Evolutionary conservation across 768 basidiomycete genomes (phyloP).

Genomic region (Mycena metata): DNA sequence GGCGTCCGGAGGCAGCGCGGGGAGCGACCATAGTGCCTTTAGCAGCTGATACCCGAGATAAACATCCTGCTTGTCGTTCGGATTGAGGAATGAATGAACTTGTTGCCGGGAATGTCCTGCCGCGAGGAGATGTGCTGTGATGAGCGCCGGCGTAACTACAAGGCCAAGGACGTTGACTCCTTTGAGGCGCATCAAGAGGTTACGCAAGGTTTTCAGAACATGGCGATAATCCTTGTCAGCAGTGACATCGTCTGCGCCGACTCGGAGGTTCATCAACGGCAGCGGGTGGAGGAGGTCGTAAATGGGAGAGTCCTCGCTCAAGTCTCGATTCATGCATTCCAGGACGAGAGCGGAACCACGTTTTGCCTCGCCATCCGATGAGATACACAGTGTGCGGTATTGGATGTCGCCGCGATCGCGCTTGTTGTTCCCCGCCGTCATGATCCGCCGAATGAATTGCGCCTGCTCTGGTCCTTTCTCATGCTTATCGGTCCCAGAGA

Average conservation of each 20-base stretch:
- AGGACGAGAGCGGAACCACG: background rate
- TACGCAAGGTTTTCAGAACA: background rate
- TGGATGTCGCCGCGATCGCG: background rate
- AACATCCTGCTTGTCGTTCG: slow-evolving; percentile 51
- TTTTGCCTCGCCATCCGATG: slow-evolving; percentile 15
- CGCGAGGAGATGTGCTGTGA: background rate
- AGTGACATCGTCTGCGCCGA: slow-evolving; percentile 15
- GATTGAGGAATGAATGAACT: slow-evolving; percentile 39
- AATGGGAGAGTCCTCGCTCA: background rate
- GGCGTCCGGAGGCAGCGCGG: slow-evolving; percentile 2
- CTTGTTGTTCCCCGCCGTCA: slow-evolving; percentile 1
- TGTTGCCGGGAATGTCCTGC: background rate
- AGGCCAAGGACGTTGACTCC: background rate
- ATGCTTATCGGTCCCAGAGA: slow-evolving; percentile 8
- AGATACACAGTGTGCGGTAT: background rate
- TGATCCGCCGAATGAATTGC: background rate
- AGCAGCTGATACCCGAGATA: slow-evolving; percentile 45
- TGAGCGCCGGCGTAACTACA: too few relatives aligned
- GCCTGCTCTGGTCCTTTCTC: slow-evolving; percentile 6
- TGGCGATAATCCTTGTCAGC: slow-evolving; percentile 10
- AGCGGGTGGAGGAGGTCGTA: background rate
- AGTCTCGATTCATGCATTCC: background rate
- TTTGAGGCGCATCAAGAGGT: slow-evolving; percentile 8
- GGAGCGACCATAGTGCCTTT: slow-evolving; percentile 43
- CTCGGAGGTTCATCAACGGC: slow-evolving; percentile 14